A percentile compares a stretch with the other conserved stretches of the same genome.
phyloP scores from a whole-genome alignment of 352 stramenopile species.

The Phytopythium delawarense region DNA sequence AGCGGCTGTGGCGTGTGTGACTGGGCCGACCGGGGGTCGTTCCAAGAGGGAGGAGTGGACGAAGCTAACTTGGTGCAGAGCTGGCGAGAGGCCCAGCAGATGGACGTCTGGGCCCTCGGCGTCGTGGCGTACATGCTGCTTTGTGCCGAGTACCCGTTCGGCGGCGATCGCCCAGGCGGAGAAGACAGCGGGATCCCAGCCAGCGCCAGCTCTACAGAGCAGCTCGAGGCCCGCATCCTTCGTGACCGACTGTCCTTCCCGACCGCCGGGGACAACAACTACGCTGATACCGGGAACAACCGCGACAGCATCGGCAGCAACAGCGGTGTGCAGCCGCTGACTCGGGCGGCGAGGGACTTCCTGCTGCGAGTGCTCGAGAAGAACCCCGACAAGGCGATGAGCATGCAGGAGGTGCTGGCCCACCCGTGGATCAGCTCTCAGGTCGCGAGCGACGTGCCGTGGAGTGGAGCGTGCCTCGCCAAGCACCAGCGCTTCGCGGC shows the following conservation, averaged over 20 bases:
- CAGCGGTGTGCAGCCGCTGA: slow-evolving; percentile 23
- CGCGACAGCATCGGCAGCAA: slow-evolving; percentile 8
- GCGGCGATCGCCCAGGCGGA: slow-evolving; percentile 9
- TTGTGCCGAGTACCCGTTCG: slow-evolving; percentile 57
- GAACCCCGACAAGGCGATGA: slow-evolving; percentile 38
- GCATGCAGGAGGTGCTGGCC: slow-evolving; percentile 47
- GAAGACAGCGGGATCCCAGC: slow-evolving; percentile 11
- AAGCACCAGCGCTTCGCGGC: slow-evolving; percentile 40
- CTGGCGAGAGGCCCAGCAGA: slow-evolving; percentile 57
- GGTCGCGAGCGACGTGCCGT: slow-evolving; percentile 41
- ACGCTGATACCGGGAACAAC: not conserved
- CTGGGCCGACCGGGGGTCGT: not conserved
- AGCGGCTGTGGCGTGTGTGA: not conserved
- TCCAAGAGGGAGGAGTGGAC: slow-evolving; percentile 7
- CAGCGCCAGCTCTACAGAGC: slow-evolving; percentile 7
- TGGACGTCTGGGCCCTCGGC: slow-evolving; percentile 72
- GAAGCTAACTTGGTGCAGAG: slow-evolving; percentile 24
- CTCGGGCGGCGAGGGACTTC: slow-evolving; percentile 65
- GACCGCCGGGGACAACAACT: not conserved
- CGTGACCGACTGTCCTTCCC: slow-evolving; percentile 29
- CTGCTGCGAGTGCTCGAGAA: slow-evolving; percentile 54
- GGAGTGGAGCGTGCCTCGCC: slow-evolving; percentile 35
- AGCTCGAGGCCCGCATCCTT: slow-evolving; percentile 23
- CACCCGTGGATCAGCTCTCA: slow-evolving; percentile 67
- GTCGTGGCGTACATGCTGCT: slow-evolving; percentile 73